Conservation (phyloP, 352 stramenopile genomes). For the Phytophthora palmivora region DNA sequence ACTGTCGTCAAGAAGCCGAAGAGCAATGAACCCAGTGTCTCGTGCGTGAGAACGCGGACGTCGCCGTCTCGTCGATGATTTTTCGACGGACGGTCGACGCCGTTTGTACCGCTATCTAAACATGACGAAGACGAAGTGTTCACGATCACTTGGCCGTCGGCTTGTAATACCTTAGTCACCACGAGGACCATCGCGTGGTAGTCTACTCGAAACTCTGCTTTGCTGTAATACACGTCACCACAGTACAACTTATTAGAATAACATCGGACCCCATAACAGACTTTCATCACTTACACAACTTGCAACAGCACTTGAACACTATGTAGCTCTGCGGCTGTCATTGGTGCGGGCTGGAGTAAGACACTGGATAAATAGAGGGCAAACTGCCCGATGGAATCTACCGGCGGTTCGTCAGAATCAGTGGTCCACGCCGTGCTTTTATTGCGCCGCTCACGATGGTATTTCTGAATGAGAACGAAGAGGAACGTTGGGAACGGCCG, state of each 20-base stretch:
- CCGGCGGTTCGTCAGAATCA: slow-evolving; percentile 63
- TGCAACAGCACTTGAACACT: slow-evolving; percentile 82
- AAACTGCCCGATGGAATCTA: slow-evolving; percentile 86
- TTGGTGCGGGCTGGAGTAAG: slow-evolving; percentile 58
- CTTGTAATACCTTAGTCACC: slow-evolving; percentile 40
- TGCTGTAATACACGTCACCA: slow-evolving; percentile 31
- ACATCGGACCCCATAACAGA: background rate
- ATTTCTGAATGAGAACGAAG: slow-evolving; percentile 86
- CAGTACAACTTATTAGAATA: background rate
- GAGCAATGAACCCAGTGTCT: slow-evolving; percentile 52
- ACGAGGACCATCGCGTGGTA: slow-evolving; percentile 43
- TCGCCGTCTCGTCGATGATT: slow-evolving; percentile 20
- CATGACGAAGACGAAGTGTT: slow-evolving; percentile 36
- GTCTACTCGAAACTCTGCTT: slow-evolving; percentile 54
- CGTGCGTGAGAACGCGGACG: slow-evolving; percentile 48
- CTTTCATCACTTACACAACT: slow-evolving; percentile 70
- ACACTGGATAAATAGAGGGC: slow-evolving; percentile 77
- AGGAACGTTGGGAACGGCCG: slow-evolving; percentile 81
- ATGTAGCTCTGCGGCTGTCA: slow-evolving; percentile 68
- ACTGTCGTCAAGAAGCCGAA: slow-evolving; percentile 85
- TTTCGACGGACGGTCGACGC: slow-evolving; percentile 7
- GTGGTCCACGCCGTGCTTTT: slow-evolving; percentile 58
- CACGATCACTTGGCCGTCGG: slow-evolving; percentile 47
- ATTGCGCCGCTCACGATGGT: slow-evolving; percentile 74
- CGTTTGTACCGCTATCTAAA: slow-evolving; percentile 23